Evolutionary conservation across 306 rosid species (phyloP), one percentile per base, ranked within the genome.

Genomic region (Pueraria montana): DNA sequence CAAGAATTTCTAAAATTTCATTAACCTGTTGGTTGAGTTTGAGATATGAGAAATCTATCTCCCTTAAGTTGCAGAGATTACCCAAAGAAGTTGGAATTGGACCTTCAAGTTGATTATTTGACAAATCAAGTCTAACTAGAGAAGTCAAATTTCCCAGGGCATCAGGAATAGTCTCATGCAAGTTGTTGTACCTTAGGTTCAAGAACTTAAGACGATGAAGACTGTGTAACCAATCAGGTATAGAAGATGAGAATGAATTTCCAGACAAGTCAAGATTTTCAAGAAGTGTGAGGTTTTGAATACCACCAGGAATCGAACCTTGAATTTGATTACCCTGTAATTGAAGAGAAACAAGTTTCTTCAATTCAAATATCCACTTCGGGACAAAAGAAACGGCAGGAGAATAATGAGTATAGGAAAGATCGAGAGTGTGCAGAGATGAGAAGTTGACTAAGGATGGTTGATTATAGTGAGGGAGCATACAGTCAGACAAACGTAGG

Each of bases 221-320:
- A 64, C 69, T 11, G 1, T 14, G 12, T 4, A 78, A 53, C 69
- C 65, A 66, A n/a, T 30, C 30, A 0, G 88, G 86, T 52, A 88
- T 45, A 2, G 87, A 76, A 2, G 87, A 76, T 4, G 48, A 55
- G 53, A 87, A 23, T 26, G 0, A 0, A 48, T 89, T 89, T 0
- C 0, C 0, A 2, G 13, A 2, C 11, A 82, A 52, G 38, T 83
- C 81, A 64, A 88, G 83, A 72, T 70, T 34, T 20, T 71, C 45
- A 55, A 87, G 78, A 9, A 80, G 68, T 45, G 87, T 82, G 17
- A 82, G 80, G 42, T 74, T 74, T 74, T 21, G 66, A 55, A 74
- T 18, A 36, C 36, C 67, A 55, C 36, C 52, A 3, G 67, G 85
- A 34, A 82, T 26, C 0, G 27, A 1, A 26, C 71, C 53, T 17